These are phyloP conservation scores for Rhizopogon sp. DNA, from an alignment of 768 basidiomycete genomes.

Conservation along the genomic window DNA sequence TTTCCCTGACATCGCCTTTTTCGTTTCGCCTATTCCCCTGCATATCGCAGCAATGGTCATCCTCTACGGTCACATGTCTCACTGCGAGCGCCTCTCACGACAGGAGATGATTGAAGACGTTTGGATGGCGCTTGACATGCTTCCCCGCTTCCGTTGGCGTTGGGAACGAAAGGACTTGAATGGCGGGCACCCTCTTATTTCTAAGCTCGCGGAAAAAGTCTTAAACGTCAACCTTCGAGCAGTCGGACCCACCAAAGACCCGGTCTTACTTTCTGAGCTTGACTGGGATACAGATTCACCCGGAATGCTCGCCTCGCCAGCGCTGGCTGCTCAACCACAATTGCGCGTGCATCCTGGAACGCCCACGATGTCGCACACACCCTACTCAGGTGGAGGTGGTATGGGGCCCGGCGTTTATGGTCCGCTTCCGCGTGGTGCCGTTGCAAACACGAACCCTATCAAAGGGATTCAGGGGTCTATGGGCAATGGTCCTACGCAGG, in stretches of 20 bases:
- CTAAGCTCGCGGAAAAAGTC: constrained; percentile 76
- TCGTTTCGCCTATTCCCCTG: constrained; percentile 82
- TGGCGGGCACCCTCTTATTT: constrained; percentile 80
- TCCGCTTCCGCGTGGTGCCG: constrained; percentile 12
- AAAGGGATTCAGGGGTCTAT: constrained; percentile 21
- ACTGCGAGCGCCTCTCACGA: constrained; percentile 59
- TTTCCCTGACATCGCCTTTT: constrained; percentile 84
- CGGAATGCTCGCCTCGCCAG: constrained; percentile 21
- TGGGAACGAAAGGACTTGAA: constrained; percentile 84
- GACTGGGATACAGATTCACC: constrained; percentile 40
- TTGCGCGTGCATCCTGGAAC: constrained; percentile 27
- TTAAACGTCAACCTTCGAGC: constrained; percentile 69
- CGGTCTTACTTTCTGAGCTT: constrained; percentile 35
- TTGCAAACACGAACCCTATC: constrained; percentile 25
- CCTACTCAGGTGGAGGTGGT: constrained; percentile 28
- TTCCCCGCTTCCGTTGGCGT: constrained; percentile 86
- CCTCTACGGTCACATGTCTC: constrained; percentile 80
- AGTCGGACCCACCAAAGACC: constrained; percentile 37
- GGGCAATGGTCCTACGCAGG: constrained; percentile 17
- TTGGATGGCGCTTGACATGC: constrained; percentile 83
- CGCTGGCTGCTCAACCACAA: constrained; percentile 20
- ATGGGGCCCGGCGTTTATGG: constrained; percentile 22
- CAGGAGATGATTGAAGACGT: constrained; percentile 75
- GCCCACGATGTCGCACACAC: constrained; percentile 30
- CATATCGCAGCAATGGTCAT: constrained; percentile 93